phyloP scores from a whole-genome alignment of 2,329 filamentous ascomycete species.

The Penicillium oxalicum region DNA sequence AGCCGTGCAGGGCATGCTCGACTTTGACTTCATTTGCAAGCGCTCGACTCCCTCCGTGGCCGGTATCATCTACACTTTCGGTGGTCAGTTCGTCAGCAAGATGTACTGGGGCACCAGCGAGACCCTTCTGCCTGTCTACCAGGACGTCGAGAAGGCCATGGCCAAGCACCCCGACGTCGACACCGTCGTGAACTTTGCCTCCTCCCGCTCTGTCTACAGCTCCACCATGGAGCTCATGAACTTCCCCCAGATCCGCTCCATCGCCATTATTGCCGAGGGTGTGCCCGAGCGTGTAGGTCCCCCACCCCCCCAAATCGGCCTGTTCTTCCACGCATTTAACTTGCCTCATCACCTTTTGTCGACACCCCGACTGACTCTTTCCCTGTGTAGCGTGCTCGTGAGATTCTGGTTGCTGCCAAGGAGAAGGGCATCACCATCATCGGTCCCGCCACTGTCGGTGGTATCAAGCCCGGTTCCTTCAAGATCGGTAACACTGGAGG shows the following conservation, averaged over 20 bases:
- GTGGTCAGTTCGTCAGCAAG: slow-evolving; percentile 99
- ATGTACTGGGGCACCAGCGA: slow-evolving; percentile 99
- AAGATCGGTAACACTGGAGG: slow-evolving; percentile 99
- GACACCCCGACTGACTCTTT: slow-evolving; percentile 9
- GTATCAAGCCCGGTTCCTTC: slow-evolving; percentile 98
- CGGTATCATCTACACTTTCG: slow-evolving; percentile 99
- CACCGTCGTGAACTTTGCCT: slow-evolving; percentile 98
- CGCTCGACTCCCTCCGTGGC: slow-evolving; percentile 91
- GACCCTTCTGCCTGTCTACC: slow-evolving; percentile 96
- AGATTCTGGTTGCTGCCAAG: slow-evolving; percentile 92
- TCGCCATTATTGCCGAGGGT: slow-evolving; percentile 99
- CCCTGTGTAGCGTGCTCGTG: slow-evolving; percentile 70
- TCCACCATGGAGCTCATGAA: slow-evolving; percentile 99
- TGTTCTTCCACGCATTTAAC: background rate
- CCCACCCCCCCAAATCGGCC: background rate
- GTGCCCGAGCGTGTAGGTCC: slow-evolving; percentile 84
- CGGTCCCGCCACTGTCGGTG: slow-evolving; percentile 94
- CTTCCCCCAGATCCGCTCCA: slow-evolving; percentile 92
- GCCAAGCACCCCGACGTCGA: slow-evolving; percentile 96
- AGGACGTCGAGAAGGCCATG: slow-evolving; percentile 85
- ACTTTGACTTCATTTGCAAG: slow-evolving; percentile 99
- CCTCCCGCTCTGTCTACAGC: slow-evolving; percentile 95
- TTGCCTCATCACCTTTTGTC: too few relatives aligned
- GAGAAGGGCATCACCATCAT: slow-evolving; percentile 99
- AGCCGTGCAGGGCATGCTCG: slow-evolving; percentile 87